phyloP scores from a whole-genome alignment of 805 yeast species.

The Candida glaebosa region DNA sequence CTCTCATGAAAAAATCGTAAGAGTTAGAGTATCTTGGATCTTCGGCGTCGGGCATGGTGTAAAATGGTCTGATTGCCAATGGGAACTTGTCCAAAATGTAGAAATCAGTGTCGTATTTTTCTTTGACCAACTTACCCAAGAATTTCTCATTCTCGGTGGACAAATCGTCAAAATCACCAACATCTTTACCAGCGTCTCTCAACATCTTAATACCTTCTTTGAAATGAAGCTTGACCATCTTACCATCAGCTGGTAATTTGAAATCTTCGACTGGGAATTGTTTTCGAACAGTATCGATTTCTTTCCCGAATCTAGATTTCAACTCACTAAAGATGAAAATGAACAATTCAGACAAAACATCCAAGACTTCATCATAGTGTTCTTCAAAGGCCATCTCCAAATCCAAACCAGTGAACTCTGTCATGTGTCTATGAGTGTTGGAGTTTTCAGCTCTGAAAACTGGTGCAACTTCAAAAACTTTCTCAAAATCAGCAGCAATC shows the following conservation, averaged over 20 bases:
- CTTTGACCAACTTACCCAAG: constrained; percentile 87
- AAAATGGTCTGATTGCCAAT: constrained; percentile 92
- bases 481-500: constrained; percentile 96
- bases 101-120: constrained; percentile 95
- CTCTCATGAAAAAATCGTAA: constrained; percentile 99
- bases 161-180: constrained; percentile 86
- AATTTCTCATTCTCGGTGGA: constrained; percentile 93
- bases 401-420: constrained; percentile 97
- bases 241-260: constrained; percentile 88
- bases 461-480: constrained; percentile 94
- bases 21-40: constrained; percentile 94
- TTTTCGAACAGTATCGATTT: constrained; percentile 84
- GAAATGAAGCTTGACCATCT: constrained; percentile 86
- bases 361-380: constrained; percentile 89
- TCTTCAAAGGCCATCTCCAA: constrained; percentile 98
- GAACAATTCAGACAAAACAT: constrained; percentile 65
- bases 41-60: constrained; percentile 97
- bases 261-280: constrained; percentile 98
- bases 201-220: constrained; percentile 88
- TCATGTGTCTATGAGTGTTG: constrained; percentile 98
- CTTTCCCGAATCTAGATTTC: constrained; percentile 72
- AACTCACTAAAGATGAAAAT: constrained; percentile 85
- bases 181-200: constrained; percentile 80
- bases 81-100: constrained; percentile 98
- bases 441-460: constrained; percentile 99